phyloP scores from a whole-genome alignment of 176 grass and related monocot species.

The Oryza brachyantha region DNA sequence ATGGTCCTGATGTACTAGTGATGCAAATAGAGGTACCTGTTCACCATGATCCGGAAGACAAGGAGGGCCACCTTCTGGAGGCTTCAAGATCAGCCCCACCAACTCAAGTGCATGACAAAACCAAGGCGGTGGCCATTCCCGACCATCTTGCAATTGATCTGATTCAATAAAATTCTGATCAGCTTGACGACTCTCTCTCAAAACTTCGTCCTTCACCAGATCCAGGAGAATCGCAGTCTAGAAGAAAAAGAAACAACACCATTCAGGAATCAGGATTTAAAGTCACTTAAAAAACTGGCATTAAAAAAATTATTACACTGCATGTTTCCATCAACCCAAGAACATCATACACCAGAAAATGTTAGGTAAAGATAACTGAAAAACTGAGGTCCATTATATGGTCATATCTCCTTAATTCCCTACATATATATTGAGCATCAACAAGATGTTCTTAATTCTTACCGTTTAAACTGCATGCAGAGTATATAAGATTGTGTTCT shows the following conservation, averaged over 20 bases:
- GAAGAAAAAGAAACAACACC: slow-evolving; percentile 38
- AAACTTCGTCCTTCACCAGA: slow-evolving; percentile 63
- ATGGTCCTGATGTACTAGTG: background rate
- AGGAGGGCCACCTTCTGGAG: slow-evolving; percentile 82
- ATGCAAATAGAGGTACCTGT: slow-evolving; percentile 46
- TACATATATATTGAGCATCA: slow-evolving; percentile 3
- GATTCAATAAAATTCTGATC: slow-evolving; percentile 23
- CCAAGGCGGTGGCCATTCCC: slow-evolving; percentile 34
- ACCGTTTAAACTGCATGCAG: slow-evolving; percentile 13
- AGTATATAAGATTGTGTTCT: slow-evolving; percentile 19
- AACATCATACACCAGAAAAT: slow-evolving; percentile 1
- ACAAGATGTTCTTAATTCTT: background rate
- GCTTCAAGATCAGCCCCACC: slow-evolving; percentile 57
- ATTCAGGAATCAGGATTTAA: slow-evolving; percentile 22
- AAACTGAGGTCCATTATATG: background rate
- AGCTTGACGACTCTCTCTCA: slow-evolving; percentile 32
- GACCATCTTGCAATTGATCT: slow-evolving; percentile 18
- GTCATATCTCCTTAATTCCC: background rate
- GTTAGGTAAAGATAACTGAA: background rate
- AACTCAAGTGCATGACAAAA: slow-evolving; percentile 55
- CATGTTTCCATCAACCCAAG: background rate
- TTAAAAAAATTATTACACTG: background rate
- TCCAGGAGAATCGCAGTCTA: slow-evolving; percentile 90
- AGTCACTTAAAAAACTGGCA: background rate
- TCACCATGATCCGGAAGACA: slow-evolving; percentile 70